Evolutionary conservation across 208 protist genomes (phyloP).

Genomic region (Leptomonas pyrrhocoris): DNA sequence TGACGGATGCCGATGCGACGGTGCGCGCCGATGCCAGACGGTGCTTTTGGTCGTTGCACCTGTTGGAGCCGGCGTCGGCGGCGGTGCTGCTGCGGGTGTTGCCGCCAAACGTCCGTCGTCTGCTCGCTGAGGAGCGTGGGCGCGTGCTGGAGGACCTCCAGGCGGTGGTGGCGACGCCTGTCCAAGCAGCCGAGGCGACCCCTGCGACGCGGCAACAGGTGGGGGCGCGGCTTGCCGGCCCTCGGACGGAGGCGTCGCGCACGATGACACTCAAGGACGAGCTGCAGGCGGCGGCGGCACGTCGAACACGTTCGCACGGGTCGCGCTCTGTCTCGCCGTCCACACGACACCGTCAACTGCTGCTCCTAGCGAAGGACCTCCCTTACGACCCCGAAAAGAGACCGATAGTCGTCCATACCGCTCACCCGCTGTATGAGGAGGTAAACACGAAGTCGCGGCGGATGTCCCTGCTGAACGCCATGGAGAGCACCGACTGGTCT

Average conservation of each 20-base stretch:
- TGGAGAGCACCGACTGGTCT: slow-evolving; percentile 50
- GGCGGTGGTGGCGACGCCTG: background rate
- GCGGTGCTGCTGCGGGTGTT: slow-evolving; percentile 35
- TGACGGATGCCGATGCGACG: slow-evolving; percentile 52
- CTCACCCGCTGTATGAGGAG: no score
- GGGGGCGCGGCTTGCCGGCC: no score
- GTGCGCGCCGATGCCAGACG: slow-evolving; percentile 40
- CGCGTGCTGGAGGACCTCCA: slow-evolving; percentile 25
- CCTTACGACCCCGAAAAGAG: background rate
- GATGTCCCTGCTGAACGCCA: slow-evolving; percentile 13
- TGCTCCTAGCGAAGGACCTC: slow-evolving; percentile 11
- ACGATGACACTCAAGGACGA: slow-evolving; percentile 39
- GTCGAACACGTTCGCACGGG: slow-evolving; percentile 16
- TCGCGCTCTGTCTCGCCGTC: background rate
- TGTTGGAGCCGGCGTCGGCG: slow-evolving; percentile 49
- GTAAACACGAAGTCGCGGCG: background rate
- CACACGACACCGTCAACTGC: slow-evolving; percentile 12
- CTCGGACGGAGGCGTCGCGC: slow-evolving; percentile 6
- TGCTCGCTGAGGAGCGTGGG: slow-evolving; percentile 26
- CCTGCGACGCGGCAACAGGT: background rate
- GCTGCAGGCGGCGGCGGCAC: slow-evolving; percentile 34
- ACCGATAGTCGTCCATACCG: background rate
- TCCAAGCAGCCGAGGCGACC: background rate
- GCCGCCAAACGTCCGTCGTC: slow-evolving; percentile 26
- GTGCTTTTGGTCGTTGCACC: slow-evolving; percentile 54